These are phyloP conservation scores for Solanum pimpinellifolium DNA, from an alignment of 257 asterid genomes.

Conservation along the genomic window DNA sequence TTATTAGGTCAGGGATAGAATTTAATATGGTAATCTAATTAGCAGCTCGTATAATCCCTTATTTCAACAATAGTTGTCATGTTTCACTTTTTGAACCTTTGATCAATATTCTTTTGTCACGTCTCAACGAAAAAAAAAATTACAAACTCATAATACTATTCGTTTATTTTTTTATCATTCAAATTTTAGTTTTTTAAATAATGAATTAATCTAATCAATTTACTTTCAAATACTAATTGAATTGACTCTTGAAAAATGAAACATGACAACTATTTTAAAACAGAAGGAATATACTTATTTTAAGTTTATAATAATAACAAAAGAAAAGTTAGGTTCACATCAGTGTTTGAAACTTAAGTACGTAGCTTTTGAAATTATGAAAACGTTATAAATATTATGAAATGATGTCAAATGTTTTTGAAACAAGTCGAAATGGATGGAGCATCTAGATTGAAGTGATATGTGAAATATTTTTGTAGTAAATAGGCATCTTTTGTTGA, in stretches of 20 bases:
- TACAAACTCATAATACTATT: background rate
- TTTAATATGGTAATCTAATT: background rate
- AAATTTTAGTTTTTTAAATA: background rate
- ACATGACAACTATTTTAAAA: background rate
- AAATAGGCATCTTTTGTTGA: background rate
- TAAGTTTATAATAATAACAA: background rate
- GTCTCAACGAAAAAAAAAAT: background rate
- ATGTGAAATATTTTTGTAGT: background rate
- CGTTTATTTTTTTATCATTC: accelerated
- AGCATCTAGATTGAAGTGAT: background rate
- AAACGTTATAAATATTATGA: background rate
- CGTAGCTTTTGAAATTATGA: background rate
- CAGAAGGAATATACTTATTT: background rate
- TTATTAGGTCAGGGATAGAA: background rate
- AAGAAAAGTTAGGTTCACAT: background rate
- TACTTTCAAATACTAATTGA: too few relatives aligned
- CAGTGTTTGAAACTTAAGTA: background rate
- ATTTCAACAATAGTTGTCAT: background rate
- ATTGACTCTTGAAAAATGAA: background rate
- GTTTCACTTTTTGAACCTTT: background rate
- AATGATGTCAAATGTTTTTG: background rate
- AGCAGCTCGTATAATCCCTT: background rate
- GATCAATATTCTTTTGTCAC: background rate
- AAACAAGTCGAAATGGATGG: background rate
- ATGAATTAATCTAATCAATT: background rate